Percentiles rank a stretch among this genome's conserved stretches.
phyloP scores from a whole-genome alignment of 805 yeast species.

The Hagleromyces aurorensis region DNA sequence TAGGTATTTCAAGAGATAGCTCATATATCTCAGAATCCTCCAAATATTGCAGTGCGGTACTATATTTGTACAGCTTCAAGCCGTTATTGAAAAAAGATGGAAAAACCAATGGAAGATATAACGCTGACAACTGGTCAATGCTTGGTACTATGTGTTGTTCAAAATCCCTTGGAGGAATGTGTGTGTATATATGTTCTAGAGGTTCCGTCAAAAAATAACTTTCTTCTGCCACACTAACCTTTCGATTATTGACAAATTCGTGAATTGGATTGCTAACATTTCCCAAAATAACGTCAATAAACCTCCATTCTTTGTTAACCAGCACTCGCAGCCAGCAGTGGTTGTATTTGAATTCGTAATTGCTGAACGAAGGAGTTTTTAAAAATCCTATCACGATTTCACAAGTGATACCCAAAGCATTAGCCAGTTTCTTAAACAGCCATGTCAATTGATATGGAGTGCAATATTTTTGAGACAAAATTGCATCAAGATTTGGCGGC shows the following conservation, averaged over 20 bases:
- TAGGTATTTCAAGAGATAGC: constrained; percentile 64
- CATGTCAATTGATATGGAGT: constrained; percentile 67
- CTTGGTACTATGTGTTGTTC: constrained; percentile 87
- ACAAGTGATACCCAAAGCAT: constrained; percentile 59
- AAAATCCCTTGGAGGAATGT: constrained; percentile 69
- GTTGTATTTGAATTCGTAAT: constrained; percentile 42
- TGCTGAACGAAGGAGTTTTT: constrained; percentile 64
- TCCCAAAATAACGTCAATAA: constrained; percentile 67
- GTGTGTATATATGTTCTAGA: constrained; percentile 66
- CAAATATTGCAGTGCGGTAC: constrained; percentile 67
- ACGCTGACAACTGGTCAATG: constrained; percentile 65
- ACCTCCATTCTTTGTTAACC: constrained; percentile 68
- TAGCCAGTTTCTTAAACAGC: constrained; percentile 65
- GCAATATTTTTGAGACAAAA: constrained; percentile 44
- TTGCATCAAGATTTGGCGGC: constrained; percentile 36
- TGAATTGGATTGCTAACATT: constrained; percentile 47
- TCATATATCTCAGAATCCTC: constrained; percentile 74
- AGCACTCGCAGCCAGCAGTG: constrained; percentile 86
- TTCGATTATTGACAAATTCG: constrained; percentile 32
- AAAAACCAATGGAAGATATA: constrained; percentile 78
- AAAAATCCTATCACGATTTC: constrained; percentile 77
- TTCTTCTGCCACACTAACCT: constrained; percentile 31
- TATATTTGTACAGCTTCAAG: constrained; percentile 56
- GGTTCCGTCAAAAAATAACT: constrained; percentile 80
- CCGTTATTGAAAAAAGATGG: constrained; percentile 64